Conservation (phyloP, 129 eudicot species). For the Centrapalus pauciflorus region DNA sequence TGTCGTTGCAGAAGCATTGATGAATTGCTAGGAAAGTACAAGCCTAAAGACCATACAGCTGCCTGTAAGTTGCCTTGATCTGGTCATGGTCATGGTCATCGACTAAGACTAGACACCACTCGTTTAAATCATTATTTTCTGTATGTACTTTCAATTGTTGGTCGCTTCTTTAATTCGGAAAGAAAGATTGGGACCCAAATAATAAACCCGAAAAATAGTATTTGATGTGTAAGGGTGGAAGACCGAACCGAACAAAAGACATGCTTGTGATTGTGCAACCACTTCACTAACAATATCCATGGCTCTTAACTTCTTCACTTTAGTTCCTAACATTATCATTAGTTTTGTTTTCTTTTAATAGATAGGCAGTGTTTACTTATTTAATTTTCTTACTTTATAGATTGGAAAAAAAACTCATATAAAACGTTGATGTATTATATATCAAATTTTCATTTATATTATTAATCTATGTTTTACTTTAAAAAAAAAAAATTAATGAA, state of each 20-base stretch:
- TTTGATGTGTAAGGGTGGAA: not conserved
- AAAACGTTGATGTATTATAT: too few relatives aligned
- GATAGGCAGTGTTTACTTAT: too few relatives aligned
- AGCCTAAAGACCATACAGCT: constrained; percentile 59
- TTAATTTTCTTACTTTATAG: too few relatives aligned
- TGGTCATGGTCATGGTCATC: not conserved
- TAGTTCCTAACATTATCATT: not conserved
- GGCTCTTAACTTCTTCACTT: not conserved
- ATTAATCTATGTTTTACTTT: too few relatives aligned
- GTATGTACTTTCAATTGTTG: not conserved
- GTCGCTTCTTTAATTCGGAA: not conserved
- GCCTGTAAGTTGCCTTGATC: constrained; percentile 79
- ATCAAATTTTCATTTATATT: too few relatives aligned
- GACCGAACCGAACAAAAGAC: too few relatives aligned
- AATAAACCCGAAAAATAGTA: too few relatives aligned
- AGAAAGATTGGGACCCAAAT: not conserved
- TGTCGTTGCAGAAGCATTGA: constrained; percentile 90
- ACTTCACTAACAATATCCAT: constrained; percentile 8
- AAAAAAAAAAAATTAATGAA: too few relatives aligned
- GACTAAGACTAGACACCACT: not conserved
- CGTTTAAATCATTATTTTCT: not conserved
- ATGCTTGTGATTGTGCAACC: constrained; percentile 16
- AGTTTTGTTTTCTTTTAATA: too few relatives aligned
- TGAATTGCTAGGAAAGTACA: constrained; percentile 74
- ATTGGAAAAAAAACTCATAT: too few relatives aligned